Evolutionary conservation across 2,329 filamentous ascomycete genomes (phyloP).

Genomic region (Escovopsis sp.): DNA sequence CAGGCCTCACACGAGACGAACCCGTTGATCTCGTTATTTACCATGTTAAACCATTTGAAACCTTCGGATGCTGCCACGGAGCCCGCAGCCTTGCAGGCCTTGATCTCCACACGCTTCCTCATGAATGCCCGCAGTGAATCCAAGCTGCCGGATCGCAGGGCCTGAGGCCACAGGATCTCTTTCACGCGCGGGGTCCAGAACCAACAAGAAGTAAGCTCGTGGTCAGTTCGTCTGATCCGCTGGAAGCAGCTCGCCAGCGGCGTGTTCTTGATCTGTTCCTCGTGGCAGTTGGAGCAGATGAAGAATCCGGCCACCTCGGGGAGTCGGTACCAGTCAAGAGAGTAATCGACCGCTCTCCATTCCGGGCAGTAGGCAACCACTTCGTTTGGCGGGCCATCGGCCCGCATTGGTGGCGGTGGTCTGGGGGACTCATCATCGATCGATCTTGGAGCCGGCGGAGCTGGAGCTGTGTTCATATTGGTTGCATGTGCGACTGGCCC

Average conservation of each 20-base stretch:
- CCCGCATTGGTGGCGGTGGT: slow-evolving; percentile 1
- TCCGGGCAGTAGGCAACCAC: slow-evolving; percentile 16
- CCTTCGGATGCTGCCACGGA: slow-evolving; percentile 11
- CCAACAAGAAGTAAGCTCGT: slow-evolving; percentile 16
- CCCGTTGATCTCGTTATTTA: slow-evolving; percentile 14
- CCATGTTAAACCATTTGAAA: slow-evolving; percentile 19
- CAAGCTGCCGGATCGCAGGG: slow-evolving; percentile 13
- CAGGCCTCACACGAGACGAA: slow-evolving; percentile 26
- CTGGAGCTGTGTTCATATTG: background rate
- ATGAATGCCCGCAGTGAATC: slow-evolving; percentile 15
- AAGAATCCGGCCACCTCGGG: slow-evolving; percentile 15
- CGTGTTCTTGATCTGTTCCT: slow-evolving; percentile 20
- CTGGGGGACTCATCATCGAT: background rate
- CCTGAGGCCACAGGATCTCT: slow-evolving; percentile 19
- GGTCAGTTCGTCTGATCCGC: slow-evolving; percentile 11
- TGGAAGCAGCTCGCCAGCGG: slow-evolving; percentile 17
- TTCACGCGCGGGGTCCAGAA: slow-evolving; percentile 20
- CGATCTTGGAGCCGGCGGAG: background rate
- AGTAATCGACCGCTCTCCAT: slow-evolving; percentile 13
- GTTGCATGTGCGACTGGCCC: too few species aligned
- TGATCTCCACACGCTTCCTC: slow-evolving; percentile 11
- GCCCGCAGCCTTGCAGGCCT: slow-evolving; percentile 15
- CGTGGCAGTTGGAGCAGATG: slow-evolving; percentile 28
- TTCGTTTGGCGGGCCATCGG: slow-evolving; percentile 11
- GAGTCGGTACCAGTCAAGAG: slow-evolving; percentile 18